Percentiles rank a stretch among this genome's conserved stretches.
Evolutionary conservation across 768 basidiomycete genomes (phyloP).

Genomic region (Pulveroboletus sp.): DNA sequence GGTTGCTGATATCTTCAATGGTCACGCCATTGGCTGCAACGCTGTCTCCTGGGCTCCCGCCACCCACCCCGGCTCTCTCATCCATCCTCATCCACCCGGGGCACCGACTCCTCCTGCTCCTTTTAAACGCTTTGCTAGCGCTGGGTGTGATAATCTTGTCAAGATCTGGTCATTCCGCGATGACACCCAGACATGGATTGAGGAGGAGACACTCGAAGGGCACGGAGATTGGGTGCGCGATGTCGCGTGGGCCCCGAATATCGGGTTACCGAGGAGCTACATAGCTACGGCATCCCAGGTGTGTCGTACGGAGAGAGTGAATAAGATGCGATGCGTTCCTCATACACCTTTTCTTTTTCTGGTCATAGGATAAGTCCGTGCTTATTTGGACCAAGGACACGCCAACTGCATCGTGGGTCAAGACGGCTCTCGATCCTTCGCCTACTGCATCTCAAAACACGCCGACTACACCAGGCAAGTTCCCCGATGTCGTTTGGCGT

Average conservation of each 20-base stretch:
- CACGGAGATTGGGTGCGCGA: slow-evolving; percentile 98
- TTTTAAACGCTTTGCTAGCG: slow-evolving; percentile 90
- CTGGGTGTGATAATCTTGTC: slow-evolving; percentile 94
- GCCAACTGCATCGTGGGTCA: slow-evolving; percentile 70
- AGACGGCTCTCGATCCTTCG: slow-evolving; percentile 74
- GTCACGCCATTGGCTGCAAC: slow-evolving; percentile 94
- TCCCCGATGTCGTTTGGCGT: slow-evolving; percentile 98
- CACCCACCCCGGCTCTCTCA: slow-evolving; percentile 77
- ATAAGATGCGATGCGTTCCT: background rate
- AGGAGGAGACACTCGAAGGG: slow-evolving; percentile 86
- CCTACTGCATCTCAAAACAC: slow-evolving; percentile 42
- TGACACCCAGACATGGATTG: slow-evolving; percentile 82
- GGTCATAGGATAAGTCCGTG: slow-evolving; percentile 68
- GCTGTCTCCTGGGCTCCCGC: slow-evolving; percentile 98
- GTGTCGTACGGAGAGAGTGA: slow-evolving; percentile 9
- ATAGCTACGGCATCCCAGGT: slow-evolving; percentile 94
- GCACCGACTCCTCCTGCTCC: slow-evolving; percentile 39
- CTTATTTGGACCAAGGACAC: slow-evolving; percentile 88
- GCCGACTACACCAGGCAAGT: slow-evolving; percentile 61
- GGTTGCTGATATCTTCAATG: slow-evolving; percentile 92
- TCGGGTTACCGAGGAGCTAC: slow-evolving; percentile 90
- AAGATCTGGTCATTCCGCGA: slow-evolving; percentile 92
- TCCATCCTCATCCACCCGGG: slow-evolving; percentile 56
- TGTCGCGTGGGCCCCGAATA: slow-evolving; percentile 98
- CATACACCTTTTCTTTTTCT: background rate